A percentile compares a stretch with the other conserved stretches of the same genome.
These are phyloP conservation scores for Cyberlindnera veronae DNA, from an alignment of 805 yeast genomes.

Conservation along the genomic window DNA sequence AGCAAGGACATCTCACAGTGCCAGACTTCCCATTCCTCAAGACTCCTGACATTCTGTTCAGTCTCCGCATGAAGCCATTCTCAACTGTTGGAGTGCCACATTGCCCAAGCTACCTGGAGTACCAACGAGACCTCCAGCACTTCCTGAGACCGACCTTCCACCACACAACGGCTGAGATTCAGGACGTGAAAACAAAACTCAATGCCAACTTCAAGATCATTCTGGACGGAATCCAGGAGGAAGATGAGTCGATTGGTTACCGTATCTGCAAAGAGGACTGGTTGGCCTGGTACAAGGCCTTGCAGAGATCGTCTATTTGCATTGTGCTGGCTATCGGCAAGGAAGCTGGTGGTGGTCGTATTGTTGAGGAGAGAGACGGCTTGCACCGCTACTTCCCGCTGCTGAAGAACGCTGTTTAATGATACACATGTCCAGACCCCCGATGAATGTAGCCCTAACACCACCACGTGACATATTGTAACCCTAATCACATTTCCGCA, in stretches of 20 bases:
- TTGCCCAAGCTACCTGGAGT: constrained; percentile 38
- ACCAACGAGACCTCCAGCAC: constrained; percentile 24
- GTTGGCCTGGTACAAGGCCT: constrained; percentile 28
- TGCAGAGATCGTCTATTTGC: constrained; percentile 31
- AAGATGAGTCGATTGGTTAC: constrained; percentile 21
- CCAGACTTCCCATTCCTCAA: constrained; percentile 28
- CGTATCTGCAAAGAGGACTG: constrained; percentile 30
- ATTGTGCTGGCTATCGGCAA: constrained; percentile 18
- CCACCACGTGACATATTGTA: not conserved
- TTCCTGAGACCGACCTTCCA: not conserved
- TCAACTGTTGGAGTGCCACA: constrained; percentile 77
- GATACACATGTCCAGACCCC: not conserved
- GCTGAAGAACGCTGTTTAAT: constrained; percentile 16
- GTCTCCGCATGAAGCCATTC: constrained; percentile 74
- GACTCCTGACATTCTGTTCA: constrained; percentile 35
- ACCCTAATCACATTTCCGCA: not conserved
- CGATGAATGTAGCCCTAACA: not conserved
- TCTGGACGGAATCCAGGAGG: constrained; percentile 19
- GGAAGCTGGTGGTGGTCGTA: constrained; percentile 11
- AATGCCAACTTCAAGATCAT: constrained; percentile 11
- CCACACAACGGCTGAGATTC: constrained; percentile 8
- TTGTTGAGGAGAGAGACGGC: constrained; percentile 30
- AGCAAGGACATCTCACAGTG: constrained; percentile 24
- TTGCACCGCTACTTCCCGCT: constrained; percentile 49
- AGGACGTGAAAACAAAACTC: constrained; percentile 5